These are phyloP conservation scores for Podospora conica DNA, from an alignment of 495 filamentous ascomycete genomes.

Conservation along the genomic window DNA sequence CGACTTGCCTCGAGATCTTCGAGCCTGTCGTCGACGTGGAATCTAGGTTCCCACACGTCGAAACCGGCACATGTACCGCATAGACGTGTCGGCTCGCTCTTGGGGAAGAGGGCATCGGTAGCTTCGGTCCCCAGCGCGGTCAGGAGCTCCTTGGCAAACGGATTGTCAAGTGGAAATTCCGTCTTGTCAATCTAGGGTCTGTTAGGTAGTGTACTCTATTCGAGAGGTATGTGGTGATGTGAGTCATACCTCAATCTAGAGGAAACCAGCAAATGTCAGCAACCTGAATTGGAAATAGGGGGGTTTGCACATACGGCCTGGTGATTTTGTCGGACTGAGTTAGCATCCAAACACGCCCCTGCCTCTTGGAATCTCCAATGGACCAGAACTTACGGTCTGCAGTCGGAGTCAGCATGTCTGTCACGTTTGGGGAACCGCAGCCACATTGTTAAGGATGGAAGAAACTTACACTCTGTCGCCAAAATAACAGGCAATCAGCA, in stretches of 20 bases:
- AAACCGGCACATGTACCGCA: background rate
- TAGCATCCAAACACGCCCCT: background rate
- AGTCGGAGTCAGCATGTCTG: background rate
- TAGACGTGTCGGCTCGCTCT: background rate
- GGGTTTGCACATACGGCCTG: background rate
- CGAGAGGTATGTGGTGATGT: background rate
- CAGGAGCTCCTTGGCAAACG: background rate
- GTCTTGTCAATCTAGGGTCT: background rate
- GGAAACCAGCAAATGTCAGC: background rate
- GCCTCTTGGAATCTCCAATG: background rate
- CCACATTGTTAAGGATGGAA: too few species aligned
- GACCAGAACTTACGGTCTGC: background rate
- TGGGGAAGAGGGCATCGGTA: background rate
- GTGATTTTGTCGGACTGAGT: background rate
- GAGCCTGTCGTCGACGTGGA: background rate
- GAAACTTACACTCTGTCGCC: background rate
- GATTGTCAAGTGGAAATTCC: conserved; percentile 5
- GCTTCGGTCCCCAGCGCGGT: background rate
- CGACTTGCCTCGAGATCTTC: conserved; percentile 3
- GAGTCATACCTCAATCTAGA: background rate
- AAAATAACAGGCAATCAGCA: background rate
- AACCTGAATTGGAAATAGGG: background rate
- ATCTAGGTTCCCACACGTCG: conserved; percentile 2
- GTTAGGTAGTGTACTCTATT: background rate
- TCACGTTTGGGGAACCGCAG: too few species aligned